Base-by-base conservation (phyloP, 371 early-diverging fungal genomes). In the Dinochytrium kinnereticum region DNA sequence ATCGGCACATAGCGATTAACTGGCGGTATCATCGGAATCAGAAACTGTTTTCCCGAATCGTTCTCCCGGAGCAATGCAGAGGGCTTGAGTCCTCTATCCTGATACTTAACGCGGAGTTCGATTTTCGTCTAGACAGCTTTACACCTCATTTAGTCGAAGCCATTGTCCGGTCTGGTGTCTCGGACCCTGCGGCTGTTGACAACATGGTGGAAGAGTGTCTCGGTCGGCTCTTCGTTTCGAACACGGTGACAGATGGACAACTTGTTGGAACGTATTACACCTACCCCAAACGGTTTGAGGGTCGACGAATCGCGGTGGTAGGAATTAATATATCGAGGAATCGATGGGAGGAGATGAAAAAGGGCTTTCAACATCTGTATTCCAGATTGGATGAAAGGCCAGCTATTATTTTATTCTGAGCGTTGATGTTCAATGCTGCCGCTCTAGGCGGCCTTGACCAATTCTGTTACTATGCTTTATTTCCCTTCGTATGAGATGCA, bases 211-310 rank as follows among this genome's bases (percentile, higher is more conserved):
- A 7, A n/a, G n/a, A 53, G 5, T 53, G 55, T 26, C 5, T 53
- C 5, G 5, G n/a, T 26, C 10, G 55, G 24, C 55, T 53, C 24
- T 53, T 15, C 24, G 26, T 53, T 24, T 5, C 55, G 55, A 53
- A 53, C 55, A 13, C 55, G 55, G 55, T 53, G 55, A n/a, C 55
- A 26, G 26, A 53, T 53, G 7, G n/a, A 53, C n/a, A 53, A 5
- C 10, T 53, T 26, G 26, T 53, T 24, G 55, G n/a, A 5, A 53
- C 55, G 55, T 53, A 21, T 26, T 26, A 21, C 7, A 15, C 17
- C 24, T 24, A n/a, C 26, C 13, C 10, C 49, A 44, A 44, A 21
- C 49, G 21, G 49, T 44, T 44, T 44, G 21, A 44, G 49, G 5
- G 26, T 5, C 5, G 26, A 53, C 7, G n/a, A 5, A 26, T 53